Conservation (phyloP, 1,284 basidiomycete genomes). For the Moesziomyces aphidis region DNA sequence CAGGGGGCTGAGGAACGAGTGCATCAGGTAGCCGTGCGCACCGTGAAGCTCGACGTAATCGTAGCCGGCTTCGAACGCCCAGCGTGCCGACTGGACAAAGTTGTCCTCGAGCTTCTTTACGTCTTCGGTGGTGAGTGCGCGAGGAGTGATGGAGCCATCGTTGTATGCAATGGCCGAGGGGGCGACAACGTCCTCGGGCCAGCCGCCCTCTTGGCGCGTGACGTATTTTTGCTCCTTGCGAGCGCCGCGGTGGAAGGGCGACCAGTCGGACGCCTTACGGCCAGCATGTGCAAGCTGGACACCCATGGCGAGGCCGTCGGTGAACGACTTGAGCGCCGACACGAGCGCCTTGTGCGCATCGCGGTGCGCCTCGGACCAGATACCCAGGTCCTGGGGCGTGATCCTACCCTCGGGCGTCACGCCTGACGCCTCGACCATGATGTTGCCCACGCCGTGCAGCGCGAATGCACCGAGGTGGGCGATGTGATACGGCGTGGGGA, state of each 20-base stretch:
- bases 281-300: constrained; percentile 86
- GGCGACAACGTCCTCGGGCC: constrained; percentile 76
- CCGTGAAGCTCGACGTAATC: constrained; percentile 80
- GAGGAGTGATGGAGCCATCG: constrained; percentile 72
- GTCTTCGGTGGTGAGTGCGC: constrained; percentile 74
- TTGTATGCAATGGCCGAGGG: constrained; percentile 75
- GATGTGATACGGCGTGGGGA: constrained; percentile 62
- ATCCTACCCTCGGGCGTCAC: constrained; percentile 83
- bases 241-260: constrained; percentile 69
- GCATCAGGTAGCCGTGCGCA: constrained; percentile 75
- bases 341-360: constrained; percentile 77
- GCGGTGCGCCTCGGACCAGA: constrained; percentile 82
- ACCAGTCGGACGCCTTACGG: constrained; percentile 74
- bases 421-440: constrained; percentile 61
- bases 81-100: constrained; percentile 75
- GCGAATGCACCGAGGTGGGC: constrained; percentile 64
- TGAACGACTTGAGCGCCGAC: constrained; percentile 75
- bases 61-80: constrained; percentile 69
- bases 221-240: constrained; percentile 36
- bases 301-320: constrained; percentile 76
- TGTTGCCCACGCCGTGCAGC: constrained; percentile 61
- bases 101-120: constrained; percentile 76
- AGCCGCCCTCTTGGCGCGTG: constrained; percentile 72
- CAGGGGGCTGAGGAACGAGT: constrained; percentile 68
- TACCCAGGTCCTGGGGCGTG: constrained; percentile 76